Percentiles rank a stretch among this genome's conserved stretches.
Evolutionary conservation across 2,329 filamentous ascomycete genomes (phyloP).

Genomic region (Cercospora beticola): DNA sequence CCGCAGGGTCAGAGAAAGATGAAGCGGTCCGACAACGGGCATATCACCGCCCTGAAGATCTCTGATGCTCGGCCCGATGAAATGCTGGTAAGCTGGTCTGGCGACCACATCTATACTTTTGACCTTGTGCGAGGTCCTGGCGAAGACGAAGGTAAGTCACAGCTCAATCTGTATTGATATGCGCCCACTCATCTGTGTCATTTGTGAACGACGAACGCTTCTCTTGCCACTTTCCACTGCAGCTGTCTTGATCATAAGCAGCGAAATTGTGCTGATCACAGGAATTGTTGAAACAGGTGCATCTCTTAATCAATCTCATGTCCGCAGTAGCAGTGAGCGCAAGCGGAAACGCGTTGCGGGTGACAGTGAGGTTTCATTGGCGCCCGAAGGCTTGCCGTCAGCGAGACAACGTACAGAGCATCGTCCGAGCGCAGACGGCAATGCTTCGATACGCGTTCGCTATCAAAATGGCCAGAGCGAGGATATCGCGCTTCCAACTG

Average conservation of each 20-base stretch:
- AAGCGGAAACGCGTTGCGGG: constrained; percentile 59
- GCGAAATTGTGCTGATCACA: background rate
- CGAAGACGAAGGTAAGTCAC: constrained; percentile 38
- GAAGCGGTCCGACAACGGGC: constrained; percentile 56
- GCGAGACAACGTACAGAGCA: constrained; percentile 51
- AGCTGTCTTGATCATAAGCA: background rate
- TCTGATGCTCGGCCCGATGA: constrained; percentile 68
- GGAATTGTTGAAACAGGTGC: background rate
- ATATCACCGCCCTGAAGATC: constrained; percentile 71
- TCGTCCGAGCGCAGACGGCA: constrained; percentile 36
- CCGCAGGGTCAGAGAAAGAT: constrained; percentile 58
- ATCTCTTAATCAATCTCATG: background rate
- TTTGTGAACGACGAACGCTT: background rate
- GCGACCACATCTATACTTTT: constrained; percentile 62
- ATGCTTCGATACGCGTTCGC: constrained; percentile 56
- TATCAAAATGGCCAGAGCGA: constrained; percentile 62
- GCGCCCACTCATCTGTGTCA: background rate
- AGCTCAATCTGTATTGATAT: constrained; percentile 7
- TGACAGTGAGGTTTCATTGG: constrained; percentile 41
- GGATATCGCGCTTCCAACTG: constrained; percentile 53
- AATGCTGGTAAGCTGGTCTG: constrained; percentile 66
- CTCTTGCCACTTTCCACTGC: background rate
- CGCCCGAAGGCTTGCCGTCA: constrained; percentile 40
- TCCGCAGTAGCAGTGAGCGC: constrained; percentile 38
- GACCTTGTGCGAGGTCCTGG: constrained; percentile 58